These are phyloP conservation scores for Didymella arachidicola DNA, from an alignment of 2,329 filamentous ascomycete genomes.

Conservation along the genomic window DNA sequence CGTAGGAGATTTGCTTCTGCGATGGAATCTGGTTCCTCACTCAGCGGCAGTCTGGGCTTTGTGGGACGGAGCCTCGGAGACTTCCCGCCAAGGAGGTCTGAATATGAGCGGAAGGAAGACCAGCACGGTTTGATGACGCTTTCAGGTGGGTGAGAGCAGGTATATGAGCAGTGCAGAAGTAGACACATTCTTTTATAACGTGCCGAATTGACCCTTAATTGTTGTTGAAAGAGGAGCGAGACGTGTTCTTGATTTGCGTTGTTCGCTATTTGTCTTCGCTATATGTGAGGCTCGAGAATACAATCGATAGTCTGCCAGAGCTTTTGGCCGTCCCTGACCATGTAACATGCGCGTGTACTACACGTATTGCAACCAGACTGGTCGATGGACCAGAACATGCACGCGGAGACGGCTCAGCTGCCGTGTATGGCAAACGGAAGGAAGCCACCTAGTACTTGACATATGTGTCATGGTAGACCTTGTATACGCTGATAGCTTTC, in stretches of 20 bases:
- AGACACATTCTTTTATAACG: background rate
- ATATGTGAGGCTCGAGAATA: background rate
- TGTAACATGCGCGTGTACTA: background rate
- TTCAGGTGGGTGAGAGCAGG: background rate
- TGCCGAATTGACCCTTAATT: background rate
- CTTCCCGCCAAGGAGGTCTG: too few species aligned
- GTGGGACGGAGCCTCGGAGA: background rate
- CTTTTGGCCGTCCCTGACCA: background rate
- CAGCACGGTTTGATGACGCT: background rate
- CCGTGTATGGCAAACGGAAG: background rate
- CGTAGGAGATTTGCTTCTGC: background rate
- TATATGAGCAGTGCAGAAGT: background rate
- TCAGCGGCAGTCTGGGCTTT: background rate
- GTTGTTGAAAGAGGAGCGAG: background rate
- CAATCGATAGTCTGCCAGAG: too few species aligned
- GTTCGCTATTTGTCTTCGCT: background rate
- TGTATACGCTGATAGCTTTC: background rate
- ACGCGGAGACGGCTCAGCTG: background rate
- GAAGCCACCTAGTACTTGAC: background rate
- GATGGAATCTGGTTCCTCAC: too few species aligned
- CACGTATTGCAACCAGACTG: background rate
- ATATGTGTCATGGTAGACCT: background rate
- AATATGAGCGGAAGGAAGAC: background rate
- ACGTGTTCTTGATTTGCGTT: background rate
- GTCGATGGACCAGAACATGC: background rate